Evolutionary conservation across 2,329 filamentous ascomycete genomes (phyloP).

Genomic region (Coniella lustricola): DNA sequence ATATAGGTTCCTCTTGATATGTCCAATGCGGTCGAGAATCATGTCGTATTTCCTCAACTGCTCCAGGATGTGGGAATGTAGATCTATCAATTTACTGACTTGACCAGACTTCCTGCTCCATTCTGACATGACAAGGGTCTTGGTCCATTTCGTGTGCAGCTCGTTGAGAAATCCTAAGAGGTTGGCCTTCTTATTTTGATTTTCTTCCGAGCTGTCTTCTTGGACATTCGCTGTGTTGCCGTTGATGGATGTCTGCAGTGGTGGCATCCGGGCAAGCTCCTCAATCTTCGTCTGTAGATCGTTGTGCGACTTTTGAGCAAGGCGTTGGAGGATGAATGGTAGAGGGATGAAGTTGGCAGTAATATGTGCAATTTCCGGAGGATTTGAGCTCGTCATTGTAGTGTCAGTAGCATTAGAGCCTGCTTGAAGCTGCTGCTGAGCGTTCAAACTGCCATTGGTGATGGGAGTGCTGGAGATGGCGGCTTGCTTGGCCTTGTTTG

Average conservation of each 20-base stretch:
- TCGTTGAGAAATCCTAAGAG: constrained; percentile 73
- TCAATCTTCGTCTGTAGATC: constrained; percentile 64
- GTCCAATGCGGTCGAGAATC: constrained; percentile 56
- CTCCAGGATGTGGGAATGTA: constrained; percentile 66
- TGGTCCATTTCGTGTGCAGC: constrained; percentile 82
- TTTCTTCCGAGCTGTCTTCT: constrained; percentile 57
- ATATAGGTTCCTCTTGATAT: constrained; percentile 66
- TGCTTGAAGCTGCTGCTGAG: constrained; percentile 17
- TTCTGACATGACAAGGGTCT: constrained; percentile 80
- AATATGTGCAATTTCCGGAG: constrained; percentile 62
- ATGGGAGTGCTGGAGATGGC: constrained; percentile 19
- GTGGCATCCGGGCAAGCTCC: constrained; percentile 61
- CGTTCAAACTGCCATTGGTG: constrained; percentile 21
- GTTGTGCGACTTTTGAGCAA: constrained; percentile 78
- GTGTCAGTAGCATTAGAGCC: constrained; percentile 23
- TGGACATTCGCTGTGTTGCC: constrained; percentile 35
- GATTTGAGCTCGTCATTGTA: constrained; percentile 48
- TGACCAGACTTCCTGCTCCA: constrained; percentile 77
- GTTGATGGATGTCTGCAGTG: constrained; percentile 46
- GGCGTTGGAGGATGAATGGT: constrained; percentile 64
- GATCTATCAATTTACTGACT: constrained; percentile 81
- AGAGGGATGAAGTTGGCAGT: constrained; percentile 71
- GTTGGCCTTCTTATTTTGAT: constrained; percentile 66
- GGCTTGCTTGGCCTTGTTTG: constrained; percentile 29
- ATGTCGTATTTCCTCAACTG: constrained; percentile 54